Evolutionary conservation across 208 protist species (phyloP).

Genomic region (Tritrichomonas musculus): DNA sequence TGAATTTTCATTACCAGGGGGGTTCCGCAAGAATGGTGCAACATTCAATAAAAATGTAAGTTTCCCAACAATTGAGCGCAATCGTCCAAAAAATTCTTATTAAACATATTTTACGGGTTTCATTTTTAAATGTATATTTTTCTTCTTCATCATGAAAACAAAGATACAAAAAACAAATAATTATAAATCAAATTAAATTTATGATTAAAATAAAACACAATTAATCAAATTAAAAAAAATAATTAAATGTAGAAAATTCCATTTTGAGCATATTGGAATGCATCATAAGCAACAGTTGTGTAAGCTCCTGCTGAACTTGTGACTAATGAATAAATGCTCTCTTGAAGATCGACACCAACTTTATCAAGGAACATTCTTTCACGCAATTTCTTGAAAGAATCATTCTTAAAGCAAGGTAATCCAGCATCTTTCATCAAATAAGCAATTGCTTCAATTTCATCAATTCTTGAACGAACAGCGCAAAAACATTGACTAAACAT

Average conservation of each 20-base stretch:
- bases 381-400: conserved; percentile 40
- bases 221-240: too few species aligned
- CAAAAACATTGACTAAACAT: conserved; percentile 39
- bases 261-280: background rate
- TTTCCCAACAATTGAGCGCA: too few species aligned
- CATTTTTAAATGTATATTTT: too few species aligned
- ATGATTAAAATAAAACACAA: too few species aligned
- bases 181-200: too few species aligned
- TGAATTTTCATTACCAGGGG: background rate
- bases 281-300: background rate
- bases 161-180: too few species aligned
- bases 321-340: background rate
- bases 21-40: too few species aligned
- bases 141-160: too few species aligned
- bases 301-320: background rate
- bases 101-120: too few species aligned
- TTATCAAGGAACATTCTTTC: conserved; percentile 43
- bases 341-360: conserved; percentile 3
- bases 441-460: conserved; percentile 42
- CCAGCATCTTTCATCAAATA: conserved; percentile 38
- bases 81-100: too few species aligned
- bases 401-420: conserved; percentile 47
- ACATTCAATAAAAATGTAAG: too few species aligned
- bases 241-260: background rate
- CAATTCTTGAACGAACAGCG: conserved; percentile 27